Conservation (phyloP, 306 rosid genomes). For the Sesbania bispinosa region DNA sequence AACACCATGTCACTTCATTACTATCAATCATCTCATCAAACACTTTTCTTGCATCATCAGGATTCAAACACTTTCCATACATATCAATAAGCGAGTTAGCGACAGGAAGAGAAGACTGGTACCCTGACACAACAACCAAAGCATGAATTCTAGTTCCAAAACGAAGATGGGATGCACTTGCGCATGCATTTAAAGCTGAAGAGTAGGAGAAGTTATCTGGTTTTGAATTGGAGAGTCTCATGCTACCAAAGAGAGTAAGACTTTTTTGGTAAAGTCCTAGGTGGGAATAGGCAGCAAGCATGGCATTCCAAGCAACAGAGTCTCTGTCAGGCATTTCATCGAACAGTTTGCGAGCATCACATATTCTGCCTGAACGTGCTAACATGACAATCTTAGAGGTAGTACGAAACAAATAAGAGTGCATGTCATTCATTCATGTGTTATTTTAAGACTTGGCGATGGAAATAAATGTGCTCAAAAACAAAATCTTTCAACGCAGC, state of each 20-base stretch:
- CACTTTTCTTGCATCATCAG: slow-evolving; percentile 54
- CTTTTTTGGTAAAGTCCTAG: slow-evolving; percentile 50
- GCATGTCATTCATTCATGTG: slow-evolving; percentile 41
- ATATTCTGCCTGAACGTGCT: slow-evolving; percentile 46
- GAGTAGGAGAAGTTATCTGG: slow-evolving; percentile 67
- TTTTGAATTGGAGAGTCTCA: slow-evolving; percentile 42
- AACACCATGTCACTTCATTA: slow-evolving; percentile 75
- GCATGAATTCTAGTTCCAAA: slow-evolving; percentile 55
- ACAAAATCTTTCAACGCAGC: background rate
- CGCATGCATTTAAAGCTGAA: slow-evolving; percentile 55
- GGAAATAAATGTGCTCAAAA: background rate
- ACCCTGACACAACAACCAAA: slow-evolving; percentile 48
- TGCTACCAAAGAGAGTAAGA: slow-evolving; percentile 43
- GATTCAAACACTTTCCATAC: slow-evolving; percentile 71
- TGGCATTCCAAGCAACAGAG: slow-evolving; percentile 73
- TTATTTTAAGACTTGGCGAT: background rate
- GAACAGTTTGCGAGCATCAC: slow-evolving; percentile 60
- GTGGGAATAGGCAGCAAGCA: slow-evolving; percentile 58
- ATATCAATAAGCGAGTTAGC: slow-evolving; percentile 60
- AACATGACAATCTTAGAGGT: slow-evolving; percentile 41
- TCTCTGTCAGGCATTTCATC: slow-evolving; percentile 65
- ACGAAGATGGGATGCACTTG: slow-evolving; percentile 33
- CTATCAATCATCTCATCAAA: slow-evolving; percentile 51
- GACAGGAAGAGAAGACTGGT: slow-evolving; percentile 49
- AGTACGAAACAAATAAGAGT: slow-evolving; percentile 39